Percentiles rank a stretch among this genome's conserved stretches.
Conservation (phyloP, 225 moss, liverwort and hornwort species). For the Climacium dendroides region DNA sequence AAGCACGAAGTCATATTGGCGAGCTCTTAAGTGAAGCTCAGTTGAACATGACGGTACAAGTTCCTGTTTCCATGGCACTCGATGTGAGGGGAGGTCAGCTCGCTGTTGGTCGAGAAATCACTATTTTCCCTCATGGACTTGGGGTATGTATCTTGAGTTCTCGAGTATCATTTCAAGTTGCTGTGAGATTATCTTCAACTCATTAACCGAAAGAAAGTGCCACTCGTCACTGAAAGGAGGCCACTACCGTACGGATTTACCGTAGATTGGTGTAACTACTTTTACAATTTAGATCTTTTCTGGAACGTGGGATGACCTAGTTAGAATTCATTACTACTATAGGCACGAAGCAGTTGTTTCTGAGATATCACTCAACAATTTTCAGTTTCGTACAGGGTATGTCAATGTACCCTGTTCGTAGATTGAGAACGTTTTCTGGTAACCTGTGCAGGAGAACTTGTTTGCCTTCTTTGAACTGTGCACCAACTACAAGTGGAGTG, state of each 20-base stretch:
- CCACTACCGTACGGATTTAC: background rate
- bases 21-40: constrained; percentile 69
- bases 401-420: background rate
- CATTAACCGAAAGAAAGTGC: background rate
- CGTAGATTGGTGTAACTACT: background rate
- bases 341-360: background rate
- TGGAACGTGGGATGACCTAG: background rate
- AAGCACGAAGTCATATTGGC: constrained; percentile 54
- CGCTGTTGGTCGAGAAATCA: constrained; percentile 71
- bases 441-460: constrained; percentile 46
- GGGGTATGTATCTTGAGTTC: constrained; percentile 36
- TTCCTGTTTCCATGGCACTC: constrained; percentile 51
- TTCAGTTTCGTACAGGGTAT: background rate
- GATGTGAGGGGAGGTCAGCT: constrained; percentile 88
- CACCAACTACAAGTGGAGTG: constrained; percentile 80
- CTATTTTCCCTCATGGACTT: constrained; percentile 67
- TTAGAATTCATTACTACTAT: background rate
- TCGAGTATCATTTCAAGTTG: background rate
- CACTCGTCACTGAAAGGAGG: background rate
- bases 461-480: constrained; percentile 76
- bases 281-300: background rate
- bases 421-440: background rate
- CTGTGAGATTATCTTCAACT: background rate
- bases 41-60: constrained; percentile 56
- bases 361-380: background rate